These are phyloP conservation scores for Mycena vitilis DNA, from an alignment of 768 basidiomycete genomes.

Conservation along the genomic window DNA sequence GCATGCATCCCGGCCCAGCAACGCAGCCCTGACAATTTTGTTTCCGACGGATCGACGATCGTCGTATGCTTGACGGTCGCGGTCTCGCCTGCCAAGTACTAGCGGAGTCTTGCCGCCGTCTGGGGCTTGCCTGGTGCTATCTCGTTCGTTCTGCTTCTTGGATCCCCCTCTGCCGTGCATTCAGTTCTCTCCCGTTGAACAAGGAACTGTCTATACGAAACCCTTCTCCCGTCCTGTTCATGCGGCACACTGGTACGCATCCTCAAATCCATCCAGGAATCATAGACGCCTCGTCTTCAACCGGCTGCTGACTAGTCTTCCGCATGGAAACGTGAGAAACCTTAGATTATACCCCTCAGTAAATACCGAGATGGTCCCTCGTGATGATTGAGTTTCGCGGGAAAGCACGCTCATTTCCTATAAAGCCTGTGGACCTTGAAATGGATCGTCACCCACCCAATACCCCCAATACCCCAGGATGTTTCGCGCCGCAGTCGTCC, in stretches of 20 bases:
- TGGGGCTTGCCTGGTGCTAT: too few relatives aligned
- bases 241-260: too few relatives aligned
- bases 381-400: not conserved
- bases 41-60: not conserved
- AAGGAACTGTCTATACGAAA: too few relatives aligned
- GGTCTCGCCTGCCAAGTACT: too few relatives aligned
- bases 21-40: too few relatives aligned
- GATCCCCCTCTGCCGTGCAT: too few relatives aligned
- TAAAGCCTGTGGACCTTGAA: not conserved
- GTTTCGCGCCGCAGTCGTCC: constrained; percentile 27
- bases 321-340: not conserved
- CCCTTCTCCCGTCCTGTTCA: too few relatives aligned
- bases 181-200: too few relatives aligned
- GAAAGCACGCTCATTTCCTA: not conserved
- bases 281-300: too few relatives aligned
- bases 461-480: constrained; percentile 22
- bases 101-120: too few relatives aligned
- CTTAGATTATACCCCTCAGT: not conserved
- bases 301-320: not conserved
- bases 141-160: not conserved
- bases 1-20: too few relatives aligned
- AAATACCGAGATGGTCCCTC: not conserved
- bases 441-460: not conserved
- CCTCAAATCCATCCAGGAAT: not conserved
- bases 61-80: too few relatives aligned